Evolutionary conservation across 768 basidiomycete species (phyloP).

Genomic region (Suillus ampliporus): DNA sequence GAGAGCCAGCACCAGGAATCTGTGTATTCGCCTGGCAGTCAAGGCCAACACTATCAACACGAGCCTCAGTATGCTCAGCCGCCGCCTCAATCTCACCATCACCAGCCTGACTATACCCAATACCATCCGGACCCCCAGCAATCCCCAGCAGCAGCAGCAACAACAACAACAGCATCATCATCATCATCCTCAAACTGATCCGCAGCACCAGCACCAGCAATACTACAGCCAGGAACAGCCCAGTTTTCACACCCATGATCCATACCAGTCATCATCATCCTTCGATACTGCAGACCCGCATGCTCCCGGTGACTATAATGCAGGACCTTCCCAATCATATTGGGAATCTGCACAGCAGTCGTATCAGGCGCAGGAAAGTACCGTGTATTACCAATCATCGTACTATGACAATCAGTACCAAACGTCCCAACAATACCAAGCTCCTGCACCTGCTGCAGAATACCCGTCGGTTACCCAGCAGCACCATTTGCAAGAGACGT

Average conservation of each 20-base stretch:
- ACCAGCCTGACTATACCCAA: slow-evolving; percentile 20
- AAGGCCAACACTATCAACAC: slow-evolving; percentile 24
- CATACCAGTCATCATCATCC: slow-evolving; percentile 11
- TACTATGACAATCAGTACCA: slow-evolving; percentile 6
- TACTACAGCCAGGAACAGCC: slow-evolving; percentile 18
- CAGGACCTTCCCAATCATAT: slow-evolving; percentile 11
- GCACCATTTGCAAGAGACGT: slow-evolving; percentile 66
- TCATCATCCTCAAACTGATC: slow-evolving; percentile 19
- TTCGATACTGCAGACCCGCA: slow-evolving; percentile 8
- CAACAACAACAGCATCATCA: slow-evolving; percentile 33
- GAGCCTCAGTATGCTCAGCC: slow-evolving; percentile 20
- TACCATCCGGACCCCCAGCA: slow-evolving; percentile 17
- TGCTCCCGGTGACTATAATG: slow-evolving; percentile 5
- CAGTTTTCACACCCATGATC: slow-evolving; percentile 9
- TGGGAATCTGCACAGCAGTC: slow-evolving; percentile 20
- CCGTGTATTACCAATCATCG: slow-evolving; percentile 14
- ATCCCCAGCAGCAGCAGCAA: slow-evolving; percentile 20
- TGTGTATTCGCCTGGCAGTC: not conserved
- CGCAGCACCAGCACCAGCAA: slow-evolving; percentile 10
- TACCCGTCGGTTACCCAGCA: slow-evolving; percentile 56
- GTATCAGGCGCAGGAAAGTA: slow-evolving; percentile 9
- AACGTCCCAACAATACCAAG: slow-evolving; percentile 23
- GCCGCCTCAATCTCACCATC: slow-evolving; percentile 19
- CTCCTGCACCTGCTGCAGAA: slow-evolving; percentile 36
- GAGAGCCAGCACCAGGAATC: slow-evolving; percentile 1